phyloP scores from a whole-genome alignment of 768 basidiomycete genomes.

The Calocera cornea region DNA sequence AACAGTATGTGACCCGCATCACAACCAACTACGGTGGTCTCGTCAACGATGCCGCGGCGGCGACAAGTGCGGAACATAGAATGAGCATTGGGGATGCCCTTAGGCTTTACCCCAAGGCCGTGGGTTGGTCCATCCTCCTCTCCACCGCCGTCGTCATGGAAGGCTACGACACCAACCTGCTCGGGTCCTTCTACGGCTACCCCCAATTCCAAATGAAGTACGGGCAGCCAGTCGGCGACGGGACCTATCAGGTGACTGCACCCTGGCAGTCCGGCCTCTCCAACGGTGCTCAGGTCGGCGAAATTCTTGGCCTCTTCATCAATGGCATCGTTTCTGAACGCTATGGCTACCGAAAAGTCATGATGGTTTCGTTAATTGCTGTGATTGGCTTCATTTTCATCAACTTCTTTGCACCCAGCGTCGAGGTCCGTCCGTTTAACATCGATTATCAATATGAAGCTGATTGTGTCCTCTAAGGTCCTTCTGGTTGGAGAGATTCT shows the following conservation, averaged over 20 bases:
- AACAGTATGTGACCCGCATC: not conserved
- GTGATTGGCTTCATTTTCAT: slow-evolving; percentile 14
- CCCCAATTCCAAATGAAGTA: slow-evolving; percentile 14
- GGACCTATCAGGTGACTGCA: slow-evolving; percentile 23
- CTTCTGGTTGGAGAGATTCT: slow-evolving; percentile 15
- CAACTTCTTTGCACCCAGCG: slow-evolving; percentile 9
- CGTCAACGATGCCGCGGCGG: not conserved
- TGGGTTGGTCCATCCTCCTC: slow-evolving; percentile 22
- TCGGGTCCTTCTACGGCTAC: slow-evolving; percentile 15
- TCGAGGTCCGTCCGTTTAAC: not conserved
- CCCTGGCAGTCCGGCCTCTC: slow-evolving; percentile 27
- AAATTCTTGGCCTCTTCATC: slow-evolving; percentile 15
- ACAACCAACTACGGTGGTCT: not conserved
- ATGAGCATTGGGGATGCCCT: slow-evolving; percentile 24
- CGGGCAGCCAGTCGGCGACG: slow-evolving; percentile 13
- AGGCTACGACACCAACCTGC: slow-evolving; percentile 4
- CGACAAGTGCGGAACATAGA: slow-evolving; percentile 20
- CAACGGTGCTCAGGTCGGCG: slow-evolving; percentile 19
- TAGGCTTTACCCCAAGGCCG: slow-evolving; percentile 24
- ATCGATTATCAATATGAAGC: too few species aligned
- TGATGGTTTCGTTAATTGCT: slow-evolving; percentile 20
- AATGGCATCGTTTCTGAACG: slow-evolving; percentile 19
- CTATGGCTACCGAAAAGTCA: slow-evolving; percentile 24
- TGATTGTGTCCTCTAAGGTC: too few species aligned
- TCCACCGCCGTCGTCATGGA: slow-evolving; percentile 9